Evolutionary conservation across 176 grass and related monocot species (phyloP).

Genomic region (Hordeum marinum): DNA sequence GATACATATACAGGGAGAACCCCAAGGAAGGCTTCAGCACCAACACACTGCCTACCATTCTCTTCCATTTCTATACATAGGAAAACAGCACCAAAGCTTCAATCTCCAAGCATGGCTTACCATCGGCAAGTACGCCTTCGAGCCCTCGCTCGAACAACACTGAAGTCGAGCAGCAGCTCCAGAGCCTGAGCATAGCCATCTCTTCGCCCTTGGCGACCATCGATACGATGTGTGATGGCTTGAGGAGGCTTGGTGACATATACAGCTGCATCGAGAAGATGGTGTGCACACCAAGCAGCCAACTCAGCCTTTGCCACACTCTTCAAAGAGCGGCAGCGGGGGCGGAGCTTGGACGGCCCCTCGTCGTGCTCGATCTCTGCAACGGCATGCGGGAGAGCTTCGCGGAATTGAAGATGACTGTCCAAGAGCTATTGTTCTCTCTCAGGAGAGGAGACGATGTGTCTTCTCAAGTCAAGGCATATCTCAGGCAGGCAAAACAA

Average conservation of each 20-base stretch:
- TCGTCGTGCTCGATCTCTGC: constrained; percentile 45
- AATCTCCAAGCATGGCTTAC: constrained; percentile 27
- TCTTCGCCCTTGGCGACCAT: constrained; percentile 16
- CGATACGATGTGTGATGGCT: constrained; percentile 13
- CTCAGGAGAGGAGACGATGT: constrained; percentile 26
- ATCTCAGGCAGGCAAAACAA: constrained; percentile 17
- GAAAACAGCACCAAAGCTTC: constrained; percentile 6
- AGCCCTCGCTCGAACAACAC: constrained; percentile 10
- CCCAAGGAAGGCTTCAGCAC: background rate
- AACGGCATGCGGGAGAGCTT: constrained; percentile 28
- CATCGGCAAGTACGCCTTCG: constrained; percentile 29
- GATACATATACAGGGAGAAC: constrained; percentile 6
- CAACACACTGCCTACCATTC: background rate
- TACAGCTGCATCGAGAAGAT: constrained; percentile 23
- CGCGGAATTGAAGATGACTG: constrained; percentile 28
- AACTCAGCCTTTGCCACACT: constrained; percentile 14
- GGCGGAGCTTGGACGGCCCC: constrained; percentile 35
- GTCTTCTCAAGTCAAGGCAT: constrained; percentile 12
- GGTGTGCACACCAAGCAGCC: constrained; percentile 37
- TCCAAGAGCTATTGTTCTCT: constrained; percentile 15
- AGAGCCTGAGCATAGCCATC: constrained; percentile 9
- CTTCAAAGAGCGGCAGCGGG: constrained; percentile 40
- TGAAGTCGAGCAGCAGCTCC: constrained; percentile 25
- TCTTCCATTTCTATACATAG: background rate
- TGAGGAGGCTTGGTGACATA: constrained; percentile 33